Evolutionary conservation across 1,139 yeast species (phyloP).

Genomic region (Kodamaea sp.): DNA sequence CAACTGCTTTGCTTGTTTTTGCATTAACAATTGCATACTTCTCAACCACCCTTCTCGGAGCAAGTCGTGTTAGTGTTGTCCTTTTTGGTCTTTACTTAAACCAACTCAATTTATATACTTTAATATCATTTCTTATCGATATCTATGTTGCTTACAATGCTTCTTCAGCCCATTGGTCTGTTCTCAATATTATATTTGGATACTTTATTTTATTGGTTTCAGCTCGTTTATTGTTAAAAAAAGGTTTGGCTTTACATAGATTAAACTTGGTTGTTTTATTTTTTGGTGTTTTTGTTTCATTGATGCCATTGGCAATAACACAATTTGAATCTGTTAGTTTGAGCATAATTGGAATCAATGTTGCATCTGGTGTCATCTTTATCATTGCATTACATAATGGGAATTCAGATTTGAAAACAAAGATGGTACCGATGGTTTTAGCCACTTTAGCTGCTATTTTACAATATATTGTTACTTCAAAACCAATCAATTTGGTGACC

Average conservation of each 20-base stretch:
- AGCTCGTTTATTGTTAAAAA: conserved; percentile 15
- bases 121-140: conserved; percentile 23
- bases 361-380: conserved; percentile 23
- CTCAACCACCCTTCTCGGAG: conserved; percentile 19
- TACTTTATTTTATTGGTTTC: conserved; percentile 17
- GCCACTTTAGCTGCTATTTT: conserved; percentile 19
- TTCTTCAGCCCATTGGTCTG: conserved; percentile 8
- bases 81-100: conserved; percentile 28
- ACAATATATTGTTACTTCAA: conserved; percentile 21
- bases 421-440: conserved; percentile 17
- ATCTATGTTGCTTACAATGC: conserved; percentile 13
- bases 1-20: conserved; percentile 12
- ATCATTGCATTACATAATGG: conserved; percentile 21
- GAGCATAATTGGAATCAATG: conserved; percentile 24
- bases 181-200: conserved; percentile 15
- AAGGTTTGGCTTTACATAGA: conserved; percentile 5
- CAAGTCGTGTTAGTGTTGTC: conserved; percentile 22
- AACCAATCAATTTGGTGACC: conserved; percentile 8
- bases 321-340: conserved; percentile 11
- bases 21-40: conserved; percentile 14
- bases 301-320: not conserved
- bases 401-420: conserved; percentile 20
- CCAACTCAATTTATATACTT: conserved; percentile 26
- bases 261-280: conserved; percentile 7
- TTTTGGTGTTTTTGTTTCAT: conserved; percentile 4